Base-by-base conservation (phyloP, 306 rosid genomes). In the Calophaca sinica region DNA sequence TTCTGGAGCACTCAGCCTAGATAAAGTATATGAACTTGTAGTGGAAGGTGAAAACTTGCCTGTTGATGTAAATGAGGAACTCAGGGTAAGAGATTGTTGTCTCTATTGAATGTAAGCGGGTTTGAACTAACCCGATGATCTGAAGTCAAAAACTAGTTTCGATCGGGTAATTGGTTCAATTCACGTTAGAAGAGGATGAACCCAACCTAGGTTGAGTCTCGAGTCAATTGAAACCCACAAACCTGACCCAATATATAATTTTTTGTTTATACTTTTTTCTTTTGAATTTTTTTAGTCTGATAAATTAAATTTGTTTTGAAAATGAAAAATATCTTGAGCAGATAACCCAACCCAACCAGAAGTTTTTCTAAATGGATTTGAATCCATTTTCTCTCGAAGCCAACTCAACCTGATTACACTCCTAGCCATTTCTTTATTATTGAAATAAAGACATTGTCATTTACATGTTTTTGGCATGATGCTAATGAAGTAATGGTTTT, bases 11-110 rank as follows among this genome's bases (percentile, higher is more conserved):
- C 87, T 91, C 3, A 59, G 85, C 75, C 77, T 91, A 52, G 89
- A 86, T 53, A 86, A 90, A 86, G 91, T 94, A 62, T 84, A 72
- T 66, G 86, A 89, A 77, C 82, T 90, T 70, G 57, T 90, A 15
- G 68, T 5, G 35, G 92, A 88, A 80, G 98, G 97, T 80, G 96
- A 88, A 87, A 91, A 80, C 65, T 85, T 94, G 72, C 96, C 93
- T 9, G 86, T 91, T 82, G 78, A 72, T 75, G 84, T 87, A 52
- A 87, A 87, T 36, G 91, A 83, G 91, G 97, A 90, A 79, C 91
- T 91, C 14, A 77, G 69, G 96, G 98, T 91, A 79, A 62, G 54
- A 44, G 44, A 74, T 33, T 75, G 1, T 68, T 39, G 62, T 57
- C 11, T 68, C 33, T 13, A 9, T 50, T 14, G 4, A 50, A 11